phyloP scores from a whole-genome alignment of 371 early-diverging fungal genomes.

The Apophysomyces variabilis region DNA sequence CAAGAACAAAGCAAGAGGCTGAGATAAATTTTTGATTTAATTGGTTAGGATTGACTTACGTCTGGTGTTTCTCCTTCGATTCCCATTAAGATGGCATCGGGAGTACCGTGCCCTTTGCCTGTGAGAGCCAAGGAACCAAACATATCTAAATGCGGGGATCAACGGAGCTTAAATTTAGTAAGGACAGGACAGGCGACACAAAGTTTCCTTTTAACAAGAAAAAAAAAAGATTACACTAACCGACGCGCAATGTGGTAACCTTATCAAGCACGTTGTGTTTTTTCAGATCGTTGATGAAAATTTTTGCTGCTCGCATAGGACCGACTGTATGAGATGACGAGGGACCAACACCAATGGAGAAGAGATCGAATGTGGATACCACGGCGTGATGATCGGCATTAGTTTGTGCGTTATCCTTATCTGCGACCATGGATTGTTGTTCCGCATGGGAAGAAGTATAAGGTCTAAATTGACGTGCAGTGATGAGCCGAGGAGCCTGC shows the following conservation, averaged over 20 bases:
- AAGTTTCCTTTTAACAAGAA: not conserved
- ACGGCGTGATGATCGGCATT: conserved; percentile 78
- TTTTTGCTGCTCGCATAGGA: conserved; percentile 96
- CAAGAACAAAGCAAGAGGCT: too few species aligned
- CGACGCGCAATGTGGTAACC: conserved; percentile 73
- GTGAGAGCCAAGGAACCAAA: conserved; percentile 95
- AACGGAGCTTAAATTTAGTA: not conserved
- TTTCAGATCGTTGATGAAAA: conserved; percentile 86
- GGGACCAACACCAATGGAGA: conserved; percentile 95
- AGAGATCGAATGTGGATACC: conserved; percentile 93
- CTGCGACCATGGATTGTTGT: not conserved
- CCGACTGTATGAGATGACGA: conserved; percentile 93
- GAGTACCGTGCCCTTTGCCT: conserved; percentile 95
- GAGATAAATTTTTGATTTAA: not conserved
- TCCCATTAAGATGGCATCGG: conserved; percentile 89
- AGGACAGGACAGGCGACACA: not conserved
- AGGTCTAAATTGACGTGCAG: not conserved
- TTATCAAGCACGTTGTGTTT: conserved; percentile 73
- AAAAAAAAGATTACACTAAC: conserved; percentile 25
- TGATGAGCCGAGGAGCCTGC: conserved; percentile 5
- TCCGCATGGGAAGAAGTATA: conserved; percentile 10
- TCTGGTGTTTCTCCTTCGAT: conserved; percentile 80
- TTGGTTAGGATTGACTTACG: conserved; percentile 3
- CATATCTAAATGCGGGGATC: conserved; percentile 59
- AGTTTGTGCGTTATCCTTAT: not conserved